Percentiles rank a stretch among this genome's conserved stretches.
phyloP scores from a whole-genome alignment of 306 rosid species.

The Prunus davidiana region DNA sequence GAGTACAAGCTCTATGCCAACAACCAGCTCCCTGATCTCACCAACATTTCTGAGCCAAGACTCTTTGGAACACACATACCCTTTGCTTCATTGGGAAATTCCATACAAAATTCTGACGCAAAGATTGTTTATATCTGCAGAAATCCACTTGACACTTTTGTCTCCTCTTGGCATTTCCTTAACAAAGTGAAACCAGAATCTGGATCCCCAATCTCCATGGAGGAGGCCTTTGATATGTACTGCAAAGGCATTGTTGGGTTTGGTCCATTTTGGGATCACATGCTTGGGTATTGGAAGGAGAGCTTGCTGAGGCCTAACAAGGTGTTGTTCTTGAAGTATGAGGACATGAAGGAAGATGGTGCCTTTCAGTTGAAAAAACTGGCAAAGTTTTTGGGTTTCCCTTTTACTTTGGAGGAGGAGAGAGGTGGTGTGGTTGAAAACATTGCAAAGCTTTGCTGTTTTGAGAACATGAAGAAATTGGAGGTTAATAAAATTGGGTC shows the following conservation, averaged over 20 bases:
- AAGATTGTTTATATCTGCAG: slow-evolving; percentile 47
- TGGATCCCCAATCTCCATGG: slow-evolving; percentile 6
- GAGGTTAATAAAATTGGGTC: slow-evolving; percentile 40
- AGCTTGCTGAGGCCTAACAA: slow-evolving; percentile 43
- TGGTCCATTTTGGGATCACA: slow-evolving; percentile 54
- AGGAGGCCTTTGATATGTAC: slow-evolving; percentile 48
- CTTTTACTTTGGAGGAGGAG: slow-evolving; percentile 46
- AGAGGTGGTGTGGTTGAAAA: slow-evolving; percentile 32
- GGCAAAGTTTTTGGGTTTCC: slow-evolving; percentile 38
- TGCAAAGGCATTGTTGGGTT: slow-evolving; percentile 39
- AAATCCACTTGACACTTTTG: slow-evolving; percentile 55
- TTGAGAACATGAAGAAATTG: slow-evolving; percentile 43
- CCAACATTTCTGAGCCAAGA: slow-evolving; percentile 36
- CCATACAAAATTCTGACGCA: slow-evolving; percentile 30
- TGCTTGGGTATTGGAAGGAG: slow-evolving; percentile 55
- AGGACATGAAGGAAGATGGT: slow-evolving; percentile 41
- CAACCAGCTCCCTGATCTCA: slow-evolving; percentile 30
- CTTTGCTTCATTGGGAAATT: slow-evolving; percentile 30
- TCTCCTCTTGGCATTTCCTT: slow-evolving; percentile 39
- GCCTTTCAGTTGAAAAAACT: slow-evolving; percentile 31
- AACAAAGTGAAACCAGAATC: slow-evolving; percentile 20
- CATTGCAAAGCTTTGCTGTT: slow-evolving; percentile 43
- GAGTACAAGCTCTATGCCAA: slow-evolving; percentile 38
- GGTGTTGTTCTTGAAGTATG: slow-evolving; percentile 51
- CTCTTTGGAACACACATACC: slow-evolving; percentile 59